These are phyloP conservation scores for Besnoitia besnoiti DNA, from an alignment of 169 alveolate species.

Conservation along the genomic window DNA sequence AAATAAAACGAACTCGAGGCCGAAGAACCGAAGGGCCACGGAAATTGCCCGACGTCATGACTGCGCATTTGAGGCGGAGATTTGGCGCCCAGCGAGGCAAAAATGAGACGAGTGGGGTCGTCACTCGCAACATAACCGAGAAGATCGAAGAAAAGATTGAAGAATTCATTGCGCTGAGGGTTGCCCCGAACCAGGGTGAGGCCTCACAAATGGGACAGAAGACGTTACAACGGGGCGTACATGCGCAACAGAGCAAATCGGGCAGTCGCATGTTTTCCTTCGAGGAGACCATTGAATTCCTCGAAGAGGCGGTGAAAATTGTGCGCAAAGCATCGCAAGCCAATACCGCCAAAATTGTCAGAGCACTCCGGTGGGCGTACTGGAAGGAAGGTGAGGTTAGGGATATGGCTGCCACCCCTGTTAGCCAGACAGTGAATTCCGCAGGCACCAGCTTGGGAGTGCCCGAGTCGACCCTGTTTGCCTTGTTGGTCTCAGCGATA, in stretches of 20 bases:
- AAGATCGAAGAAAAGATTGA: background rate
- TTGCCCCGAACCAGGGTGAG: background rate
- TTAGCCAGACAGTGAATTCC: too few relatives aligned
- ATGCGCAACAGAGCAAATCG: too few relatives aligned
- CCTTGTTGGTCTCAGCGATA: too few relatives aligned
- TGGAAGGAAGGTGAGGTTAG: constrained; percentile 11
- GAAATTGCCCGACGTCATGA: background rate
- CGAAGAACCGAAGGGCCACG: background rate
- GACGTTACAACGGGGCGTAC: too few relatives aligned
- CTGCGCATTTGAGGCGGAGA: background rate
- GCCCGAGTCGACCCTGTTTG: too few relatives aligned
- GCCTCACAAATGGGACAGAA: background rate
- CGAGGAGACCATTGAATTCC: background rate
- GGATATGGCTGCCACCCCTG: too few relatives aligned
- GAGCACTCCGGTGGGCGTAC: constrained; percentile 20
- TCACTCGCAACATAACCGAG: background rate
- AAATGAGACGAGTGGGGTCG: background rate
- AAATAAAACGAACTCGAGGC: background rate
- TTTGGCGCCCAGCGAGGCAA: background rate
- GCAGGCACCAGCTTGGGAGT: too few relatives aligned
- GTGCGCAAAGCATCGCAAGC: background rate
- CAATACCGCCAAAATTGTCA: background rate
- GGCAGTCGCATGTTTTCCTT: background rate
- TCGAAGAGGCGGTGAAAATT: background rate
- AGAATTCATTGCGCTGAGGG: background rate